Base-by-base conservation (phyloP, 306 rosid genomes). In the Spatholobus suberectus region DNA sequence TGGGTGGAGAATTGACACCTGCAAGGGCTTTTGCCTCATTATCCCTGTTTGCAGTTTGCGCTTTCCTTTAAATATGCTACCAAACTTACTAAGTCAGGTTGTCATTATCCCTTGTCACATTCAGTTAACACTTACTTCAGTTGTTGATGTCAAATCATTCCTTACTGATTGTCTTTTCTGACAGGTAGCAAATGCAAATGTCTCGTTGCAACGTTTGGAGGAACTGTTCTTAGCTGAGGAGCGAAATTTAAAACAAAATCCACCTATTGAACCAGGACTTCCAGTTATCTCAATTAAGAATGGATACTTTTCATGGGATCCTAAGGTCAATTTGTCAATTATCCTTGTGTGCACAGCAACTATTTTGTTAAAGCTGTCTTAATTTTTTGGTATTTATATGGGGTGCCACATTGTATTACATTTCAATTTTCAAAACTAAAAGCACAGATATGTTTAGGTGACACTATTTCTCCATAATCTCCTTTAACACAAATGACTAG, bases 11-110 rank as follows among this genome's bases (percentile, higher is more conserved):
- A 23, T 79, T 95, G 85, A 93, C 98, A 70, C 97, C 98, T 59
- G 87, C 98, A 52, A 90, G 93, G 71, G 97, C 98, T 51, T 95
- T 95, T 78, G 91, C 98, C 65, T 93, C 98, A 34, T 89, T 93
- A 35, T 91, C 98, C 44, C 89, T 95, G 29, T 95, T 93, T 71
- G 78, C 98, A 2, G 86, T 95, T 77, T 95, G 83, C 92, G 95
- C 38, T 80, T 21, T 86, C 98, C 98, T 79, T 80, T 95, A 81
- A 88, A 71, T 87, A 91, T 87, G 93, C 93, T 93, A 38, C 97
- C 97, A 70, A 91, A 81, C 81, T 82, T 92, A 81, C 79, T 95
- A 57, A 95, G 93, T 88, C 97, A 95, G 98, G 98, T 95, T 81
- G 76, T 73, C 17, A 13, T 58, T 54, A 27, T 37, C 21, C 72